Percentiles rank a stretch among this genome's conserved stretches.
Evolutionary conservation across 495 filamentous ascomycete genomes (phyloP).

Genomic region (Neurospora pannonica): DNA sequence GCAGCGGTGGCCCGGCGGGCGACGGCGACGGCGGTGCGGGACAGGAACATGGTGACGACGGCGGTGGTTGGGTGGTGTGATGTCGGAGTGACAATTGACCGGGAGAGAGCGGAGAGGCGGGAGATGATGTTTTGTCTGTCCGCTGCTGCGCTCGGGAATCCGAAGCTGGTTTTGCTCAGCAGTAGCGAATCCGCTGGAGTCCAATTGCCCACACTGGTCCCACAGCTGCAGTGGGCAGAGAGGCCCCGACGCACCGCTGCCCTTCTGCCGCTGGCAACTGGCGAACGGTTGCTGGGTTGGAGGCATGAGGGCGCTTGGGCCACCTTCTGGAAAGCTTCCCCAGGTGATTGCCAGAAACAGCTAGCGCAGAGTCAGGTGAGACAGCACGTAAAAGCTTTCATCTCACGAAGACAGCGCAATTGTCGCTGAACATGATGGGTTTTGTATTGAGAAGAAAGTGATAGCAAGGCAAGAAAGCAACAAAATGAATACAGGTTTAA

Average conservation of each 20-base stretch:
- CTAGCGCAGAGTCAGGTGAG: not conserved
- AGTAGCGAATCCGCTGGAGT: not conserved
- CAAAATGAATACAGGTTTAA: too few relatives aligned
- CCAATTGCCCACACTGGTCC: not conserved
- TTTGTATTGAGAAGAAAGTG: too few relatives aligned
- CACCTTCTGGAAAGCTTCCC: not conserved
- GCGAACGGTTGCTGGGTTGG: not conserved
- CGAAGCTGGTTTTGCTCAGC: not conserved
- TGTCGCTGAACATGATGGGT: too few relatives aligned
- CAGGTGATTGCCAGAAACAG: not conserved
- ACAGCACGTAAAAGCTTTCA: not conserved
- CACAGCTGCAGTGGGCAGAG: not conserved
- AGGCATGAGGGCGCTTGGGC: not conserved
- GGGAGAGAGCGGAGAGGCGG: slow-evolving; percentile 5
- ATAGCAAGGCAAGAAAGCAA: too few relatives aligned
- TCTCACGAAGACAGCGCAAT: not conserved
- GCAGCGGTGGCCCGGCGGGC: slow-evolving; percentile 59
- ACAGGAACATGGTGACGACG: slow-evolving; percentile 62
- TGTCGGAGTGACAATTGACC: slow-evolving; percentile 9
- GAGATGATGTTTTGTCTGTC: not conserved
- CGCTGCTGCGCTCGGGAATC: not conserved
- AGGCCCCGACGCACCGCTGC: not conserved
- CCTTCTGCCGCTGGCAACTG: not conserved
- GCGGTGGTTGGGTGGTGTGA: slow-evolving; percentile 3
- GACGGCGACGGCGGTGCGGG: slow-evolving; percentile 65